Conservation (phyloP, 2,329 filamentous ascomycete species). For the Tolypocladium capitatum region DNA sequence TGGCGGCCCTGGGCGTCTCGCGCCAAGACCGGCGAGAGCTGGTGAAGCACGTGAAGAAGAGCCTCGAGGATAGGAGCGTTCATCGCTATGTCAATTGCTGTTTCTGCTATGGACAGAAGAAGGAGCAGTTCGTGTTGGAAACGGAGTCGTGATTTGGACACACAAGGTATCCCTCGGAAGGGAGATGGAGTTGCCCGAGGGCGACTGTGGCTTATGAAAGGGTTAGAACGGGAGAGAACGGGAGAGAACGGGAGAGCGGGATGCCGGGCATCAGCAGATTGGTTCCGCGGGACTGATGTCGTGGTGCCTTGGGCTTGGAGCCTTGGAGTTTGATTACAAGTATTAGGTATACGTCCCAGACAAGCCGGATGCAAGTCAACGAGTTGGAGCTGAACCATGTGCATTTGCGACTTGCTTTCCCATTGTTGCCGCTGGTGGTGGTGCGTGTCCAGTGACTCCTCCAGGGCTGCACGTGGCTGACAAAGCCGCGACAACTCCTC, state of each 20-base stretch:
- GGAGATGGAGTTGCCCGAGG: too few species aligned
- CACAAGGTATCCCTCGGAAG: not conserved
- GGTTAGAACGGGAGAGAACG: not conserved
- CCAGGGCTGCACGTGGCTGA: not conserved
- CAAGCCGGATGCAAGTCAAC: not conserved
- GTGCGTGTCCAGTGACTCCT: not conserved
- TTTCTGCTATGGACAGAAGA: constrained; percentile 31
- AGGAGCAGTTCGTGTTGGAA: not conserved
- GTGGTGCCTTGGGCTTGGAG: not conserved
- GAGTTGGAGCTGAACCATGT: not conserved
- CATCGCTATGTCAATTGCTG: constrained; percentile 31
- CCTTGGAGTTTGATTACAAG: not conserved
- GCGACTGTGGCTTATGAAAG: not conserved
- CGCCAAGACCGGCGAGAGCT: constrained; percentile 20
- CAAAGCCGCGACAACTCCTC: too few species aligned
- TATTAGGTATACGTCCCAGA: not conserved
- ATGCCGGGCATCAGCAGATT: not conserved
- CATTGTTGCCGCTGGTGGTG: too few species aligned
- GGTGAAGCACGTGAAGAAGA: constrained; percentile 16
- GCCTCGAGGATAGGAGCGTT: constrained; percentile 19
- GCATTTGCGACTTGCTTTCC: not conserved
- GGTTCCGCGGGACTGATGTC: not conserved
- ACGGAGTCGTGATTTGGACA: not conserved
- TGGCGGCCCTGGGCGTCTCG: constrained; percentile 23
- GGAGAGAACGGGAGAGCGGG: too few species aligned